These are phyloP conservation scores for Colletotrichum somersetense DNA, from an alignment of 2,329 filamentous ascomycete genomes.

Conservation along the genomic window DNA sequence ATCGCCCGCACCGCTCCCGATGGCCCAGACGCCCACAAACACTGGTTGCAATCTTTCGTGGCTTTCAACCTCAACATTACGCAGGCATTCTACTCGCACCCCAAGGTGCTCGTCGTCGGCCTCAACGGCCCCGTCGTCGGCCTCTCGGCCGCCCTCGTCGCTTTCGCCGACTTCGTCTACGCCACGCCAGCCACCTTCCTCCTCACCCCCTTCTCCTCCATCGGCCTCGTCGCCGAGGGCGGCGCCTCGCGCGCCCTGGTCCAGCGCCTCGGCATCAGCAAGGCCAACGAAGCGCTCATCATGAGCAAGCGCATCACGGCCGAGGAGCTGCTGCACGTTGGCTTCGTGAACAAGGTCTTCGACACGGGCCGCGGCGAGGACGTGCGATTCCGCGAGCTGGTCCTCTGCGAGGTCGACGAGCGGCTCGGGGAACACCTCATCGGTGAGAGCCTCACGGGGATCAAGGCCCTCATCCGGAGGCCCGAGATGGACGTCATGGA, in stretches of 20 bases:
- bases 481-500: slow-evolving; percentile 81
- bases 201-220: slow-evolving; percentile 89
- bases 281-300: slow-evolving; percentile 92
- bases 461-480: slow-evolving; percentile 85
- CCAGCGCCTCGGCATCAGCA: slow-evolving; percentile 80
- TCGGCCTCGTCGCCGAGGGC: slow-evolving; percentile 92
- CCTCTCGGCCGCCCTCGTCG: slow-evolving; percentile 84
- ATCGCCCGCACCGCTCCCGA: slow-evolving; percentile 60
- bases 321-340: slow-evolving; percentile 79
- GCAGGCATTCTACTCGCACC: slow-evolving; percentile 90
- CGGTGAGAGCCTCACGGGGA: slow-evolving; percentile 81
- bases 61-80: slow-evolving; percentile 91
- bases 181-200: slow-evolving; percentile 84
- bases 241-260: slow-evolving; percentile 84
- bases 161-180: slow-evolving; percentile 94
- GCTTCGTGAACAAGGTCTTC: slow-evolving; percentile 91
- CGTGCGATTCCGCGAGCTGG: slow-evolving; percentile 76
- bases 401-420: slow-evolving; percentile 85
- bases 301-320: slow-evolving; percentile 84
- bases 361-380: slow-evolving; percentile 68
- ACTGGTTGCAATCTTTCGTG: slow-evolving; percentile 79
- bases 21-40: slow-evolving; percentile 56
- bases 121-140: slow-evolving; percentile 94
- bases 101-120: slow-evolving; percentile 91
- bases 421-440: slow-evolving; percentile 83